Percentiles rank a stretch among this genome's conserved stretches.
phyloP scores from a whole-genome alignment of 495 filamentous ascomycete species.

The Oleoguttula mirabilis region DNA sequence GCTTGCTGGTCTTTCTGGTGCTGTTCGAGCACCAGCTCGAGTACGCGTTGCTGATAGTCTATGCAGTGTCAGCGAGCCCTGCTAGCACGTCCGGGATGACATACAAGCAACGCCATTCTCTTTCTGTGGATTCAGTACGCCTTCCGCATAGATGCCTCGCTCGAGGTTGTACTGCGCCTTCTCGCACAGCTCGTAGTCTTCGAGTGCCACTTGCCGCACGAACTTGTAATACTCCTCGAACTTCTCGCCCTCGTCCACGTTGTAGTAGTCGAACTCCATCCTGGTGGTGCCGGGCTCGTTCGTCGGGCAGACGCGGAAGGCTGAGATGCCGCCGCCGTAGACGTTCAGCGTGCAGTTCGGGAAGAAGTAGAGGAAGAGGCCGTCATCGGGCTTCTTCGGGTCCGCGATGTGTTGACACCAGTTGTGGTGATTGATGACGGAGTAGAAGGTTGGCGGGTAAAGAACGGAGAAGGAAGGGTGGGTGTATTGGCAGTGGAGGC shows the following conservation, averaged over 20 bases:
- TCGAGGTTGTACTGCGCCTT: slow-evolving; percentile 45
- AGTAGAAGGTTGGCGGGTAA: slow-evolving; percentile 49
- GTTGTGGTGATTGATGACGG: slow-evolving; percentile 44
- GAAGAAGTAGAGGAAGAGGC: slow-evolving; percentile 50
- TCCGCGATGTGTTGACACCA: slow-evolving; percentile 49
- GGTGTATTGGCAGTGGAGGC: slow-evolving; percentile 52
- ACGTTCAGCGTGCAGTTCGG: slow-evolving; percentile 50
- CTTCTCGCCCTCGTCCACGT: slow-evolving; percentile 39
- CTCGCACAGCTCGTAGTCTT: slow-evolving; percentile 51
- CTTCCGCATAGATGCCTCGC: slow-evolving; percentile 45
- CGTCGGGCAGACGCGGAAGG: slow-evolving; percentile 46
- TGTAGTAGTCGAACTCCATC: slow-evolving; percentile 56
- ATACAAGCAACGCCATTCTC: slow-evolving; percentile 46
- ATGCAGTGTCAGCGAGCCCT: background rate
- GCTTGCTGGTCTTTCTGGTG: too few species aligned
- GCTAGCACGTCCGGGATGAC: slow-evolving; percentile 15
- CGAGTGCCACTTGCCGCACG: slow-evolving; percentile 47
- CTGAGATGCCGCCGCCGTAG: slow-evolving; percentile 49
- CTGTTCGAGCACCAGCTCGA: slow-evolving; percentile 41
- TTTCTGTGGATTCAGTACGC: slow-evolving; percentile 46
- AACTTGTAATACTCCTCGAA: slow-evolving; percentile 51
- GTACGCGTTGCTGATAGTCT: slow-evolving; percentile 47
- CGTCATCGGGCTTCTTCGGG: slow-evolving; percentile 42
- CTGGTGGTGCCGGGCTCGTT: slow-evolving; percentile 40
- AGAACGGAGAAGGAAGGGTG: slow-evolving; percentile 48